A percentile compares a stretch with the other conserved stretches of the same genome.
phyloP scores from a whole-genome alignment of 441 rosid genomes.

The Viola pubescens region DNA sequence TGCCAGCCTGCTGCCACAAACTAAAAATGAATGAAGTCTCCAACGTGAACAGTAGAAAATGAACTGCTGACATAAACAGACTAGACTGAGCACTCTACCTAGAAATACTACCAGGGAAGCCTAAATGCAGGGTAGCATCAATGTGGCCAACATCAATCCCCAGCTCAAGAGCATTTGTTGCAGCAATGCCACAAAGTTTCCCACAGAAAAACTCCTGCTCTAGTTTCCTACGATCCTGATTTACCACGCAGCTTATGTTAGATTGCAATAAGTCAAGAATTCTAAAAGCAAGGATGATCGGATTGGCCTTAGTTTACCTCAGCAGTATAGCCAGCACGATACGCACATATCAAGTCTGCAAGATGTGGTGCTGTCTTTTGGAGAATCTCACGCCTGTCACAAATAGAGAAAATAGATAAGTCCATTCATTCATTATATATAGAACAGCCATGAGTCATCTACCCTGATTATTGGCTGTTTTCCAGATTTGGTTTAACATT shows the following conservation, averaged over 20 bases:
- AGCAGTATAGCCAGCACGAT: constrained; percentile 85
- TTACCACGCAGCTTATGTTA: constrained; percentile 13
- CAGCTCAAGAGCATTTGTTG: constrained; percentile 95
- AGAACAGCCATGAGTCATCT: neutral
- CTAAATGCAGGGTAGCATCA: constrained; percentile 88
- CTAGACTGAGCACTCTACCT: constrained; percentile 43
- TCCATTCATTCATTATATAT: neutral
- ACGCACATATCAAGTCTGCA: constrained; percentile 60
- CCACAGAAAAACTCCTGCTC: constrained; percentile 80
- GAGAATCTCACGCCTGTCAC: constrained; percentile 74
- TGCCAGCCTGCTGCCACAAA: constrained; percentile 97
- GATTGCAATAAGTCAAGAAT: constrained; percentile 6
- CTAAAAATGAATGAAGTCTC: constrained; percentile 34
- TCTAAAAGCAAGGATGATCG: neutral
- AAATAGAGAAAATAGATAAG: constrained; percentile 8
- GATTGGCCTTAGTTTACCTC: constrained; percentile 43
- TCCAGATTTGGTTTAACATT: neutral
- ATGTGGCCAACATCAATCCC: constrained; percentile 97
- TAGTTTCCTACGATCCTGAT: constrained; percentile 80
- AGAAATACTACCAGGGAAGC: constrained; percentile 93
- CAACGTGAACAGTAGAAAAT: constrained; percentile 14
- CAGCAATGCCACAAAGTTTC: constrained; percentile 82
- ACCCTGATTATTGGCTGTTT: neutral
- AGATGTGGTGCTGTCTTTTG: constrained; percentile 66
- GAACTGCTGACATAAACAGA: constrained; percentile 7